A percentile compares a stretch with the other conserved stretches of the same genome.
Evolutionary conservation across 805 yeast species (phyloP).

Genomic region (Saccharomyces kudriavzevii): DNA sequence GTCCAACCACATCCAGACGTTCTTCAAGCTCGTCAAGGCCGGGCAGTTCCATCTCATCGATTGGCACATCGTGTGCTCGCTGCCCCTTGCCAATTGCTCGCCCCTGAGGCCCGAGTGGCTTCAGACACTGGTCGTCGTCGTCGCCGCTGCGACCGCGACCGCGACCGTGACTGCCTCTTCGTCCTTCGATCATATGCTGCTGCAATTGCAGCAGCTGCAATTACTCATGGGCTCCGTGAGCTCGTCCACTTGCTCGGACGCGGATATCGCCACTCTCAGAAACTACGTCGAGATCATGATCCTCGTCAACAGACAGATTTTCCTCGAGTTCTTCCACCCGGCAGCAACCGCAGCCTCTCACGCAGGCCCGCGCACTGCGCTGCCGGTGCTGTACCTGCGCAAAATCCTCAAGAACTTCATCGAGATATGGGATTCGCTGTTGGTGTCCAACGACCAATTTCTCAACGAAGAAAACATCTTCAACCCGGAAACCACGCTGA

Average conservation of each 20-base stretch:
- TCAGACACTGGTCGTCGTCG: neutral
- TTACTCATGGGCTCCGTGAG: neutral
- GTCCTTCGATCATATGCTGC: neutral
- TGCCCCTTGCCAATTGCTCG: neutral
- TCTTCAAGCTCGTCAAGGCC: slow-evolving; percentile 32
- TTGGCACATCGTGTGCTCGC: neutral
- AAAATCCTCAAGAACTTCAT: slow-evolving; percentile 18
- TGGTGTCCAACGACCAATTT: slow-evolving; percentile 8
- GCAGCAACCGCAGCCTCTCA: slow-evolving; percentile 6
- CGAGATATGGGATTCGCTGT: slow-evolving; percentile 23
- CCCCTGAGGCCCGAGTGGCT: neutral
- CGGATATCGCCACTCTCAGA: slow-evolving; percentile 1
- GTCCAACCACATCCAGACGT: slow-evolving; percentile 34
- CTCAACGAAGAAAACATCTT: slow-evolving; percentile 11
- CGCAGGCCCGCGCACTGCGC: neutral
- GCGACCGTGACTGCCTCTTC: neutral
- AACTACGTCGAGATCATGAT: slow-evolving; percentile 21
- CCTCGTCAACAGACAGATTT: slow-evolving; percentile 22
- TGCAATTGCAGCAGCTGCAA: neutral
- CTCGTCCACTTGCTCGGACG: neutral
- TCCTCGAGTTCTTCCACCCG: slow-evolving; percentile 21
- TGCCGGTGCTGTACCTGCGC: slow-evolving; percentile 18
- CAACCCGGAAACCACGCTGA: slow-evolving; percentile 25
- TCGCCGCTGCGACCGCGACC: neutral
- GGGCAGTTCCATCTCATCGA: slow-evolving; percentile 31